Conservation (phyloP, 306 rosid genomes). For the Vigna hirtella region DNA sequence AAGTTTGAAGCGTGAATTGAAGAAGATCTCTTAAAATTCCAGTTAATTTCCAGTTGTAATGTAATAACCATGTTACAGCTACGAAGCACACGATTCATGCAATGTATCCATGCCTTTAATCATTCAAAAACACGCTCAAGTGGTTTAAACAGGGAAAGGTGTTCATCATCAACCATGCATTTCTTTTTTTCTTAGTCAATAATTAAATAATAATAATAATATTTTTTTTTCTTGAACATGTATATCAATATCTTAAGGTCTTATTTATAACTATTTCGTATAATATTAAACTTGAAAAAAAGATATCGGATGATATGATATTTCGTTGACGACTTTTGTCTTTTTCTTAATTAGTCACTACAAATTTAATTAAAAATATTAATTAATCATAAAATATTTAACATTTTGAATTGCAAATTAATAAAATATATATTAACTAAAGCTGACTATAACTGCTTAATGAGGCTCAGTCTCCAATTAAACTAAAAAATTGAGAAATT, state of each 20-base stretch:
- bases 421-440: not conserved
- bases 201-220: not conserved
- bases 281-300: too few relatives aligned
- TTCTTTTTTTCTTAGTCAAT: not conserved
- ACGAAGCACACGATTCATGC: constrained; percentile 21
- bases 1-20: not conserved
- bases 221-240: too few relatives aligned
- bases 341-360: too few relatives aligned
- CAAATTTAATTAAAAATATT: too few relatives aligned
- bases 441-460: not conserved
- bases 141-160: constrained; percentile 5
- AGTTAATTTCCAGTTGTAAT: constrained; percentile 22
- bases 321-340: too few relatives aligned
- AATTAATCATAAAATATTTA: not conserved
- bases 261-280: too few relatives aligned
- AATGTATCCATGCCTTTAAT: constrained; percentile 6
- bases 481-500: too few relatives aligned
- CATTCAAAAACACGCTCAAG: not conserved
- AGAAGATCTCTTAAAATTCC: not conserved
- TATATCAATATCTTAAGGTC: too few relatives aligned
- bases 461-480: not conserved
- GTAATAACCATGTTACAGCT: constrained; percentile 12
- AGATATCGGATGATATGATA: too few relatives aligned
- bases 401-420: not conserved
- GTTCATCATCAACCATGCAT: not conserved